Evolutionary conservation across 2,329 filamentous ascomycete genomes (phyloP), one percentile per base, ranked within the genome.

Genomic region (Calonectria crousiana): DNA sequence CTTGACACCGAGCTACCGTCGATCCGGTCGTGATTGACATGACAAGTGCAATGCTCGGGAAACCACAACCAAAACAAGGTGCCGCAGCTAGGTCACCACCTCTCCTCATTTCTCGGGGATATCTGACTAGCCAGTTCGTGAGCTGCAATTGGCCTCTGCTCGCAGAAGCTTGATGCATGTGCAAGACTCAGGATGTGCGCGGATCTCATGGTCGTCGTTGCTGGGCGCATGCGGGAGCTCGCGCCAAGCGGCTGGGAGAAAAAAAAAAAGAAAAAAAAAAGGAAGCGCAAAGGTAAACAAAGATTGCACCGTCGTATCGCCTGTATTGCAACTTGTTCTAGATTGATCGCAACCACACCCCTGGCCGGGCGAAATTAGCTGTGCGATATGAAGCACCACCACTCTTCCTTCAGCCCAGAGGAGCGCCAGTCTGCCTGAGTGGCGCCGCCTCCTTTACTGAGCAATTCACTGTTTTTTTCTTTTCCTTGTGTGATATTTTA

Each of bases 391-490:
- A 71, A 62, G 53, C 30, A 74, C 62, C 65, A 41, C 36, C 62
- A n/a, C 41, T 44, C 28, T 75, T 71, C 52, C 26, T 62, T 62
- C 23, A 62, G 56, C 36, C 56, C 36, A 62, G 36, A 36, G 16
- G 30, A 18, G 52, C 56, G 68, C 44, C 58, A 69, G 18, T 49
- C 58, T 66, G 58, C 58, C 36, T 76, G 71, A 74, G 78, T 73
- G 76, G 78, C 75, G 75, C 56, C 78, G 72, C 75, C 78, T 79
- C 78, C 78, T 79, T 79, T 79, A 72, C 44, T 70, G 32, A 6
- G 34, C 36, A 62, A 41, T 62, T 62, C 56, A 26, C 34, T 38
- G 36, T 16, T n/a, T 44, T 20, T 18, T 44, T 20, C 64, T 56
- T 69, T 34, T 34, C 10, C 10, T 11, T 11, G 8, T 1, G 67